phyloP scores from a whole-genome alignment of 495 filamentous ascomycete species.

The Penicillium maclennaniae region DNA sequence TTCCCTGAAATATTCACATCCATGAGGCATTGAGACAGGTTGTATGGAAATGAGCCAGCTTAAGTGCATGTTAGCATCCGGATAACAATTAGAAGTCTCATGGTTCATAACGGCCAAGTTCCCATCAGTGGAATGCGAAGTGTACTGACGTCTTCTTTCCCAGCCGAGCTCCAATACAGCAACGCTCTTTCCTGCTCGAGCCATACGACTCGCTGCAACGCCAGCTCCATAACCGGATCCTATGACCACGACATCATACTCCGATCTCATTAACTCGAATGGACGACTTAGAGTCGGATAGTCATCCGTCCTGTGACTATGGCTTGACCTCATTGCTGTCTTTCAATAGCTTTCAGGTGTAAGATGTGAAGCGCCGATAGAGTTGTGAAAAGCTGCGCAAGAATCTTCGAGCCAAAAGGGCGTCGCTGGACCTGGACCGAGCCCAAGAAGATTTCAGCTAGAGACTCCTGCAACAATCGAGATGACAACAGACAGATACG shows the following conservation, averaged over 20 bases:
- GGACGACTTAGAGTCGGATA: conserved; percentile 53
- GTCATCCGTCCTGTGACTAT: conserved; percentile 1
- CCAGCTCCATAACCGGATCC: conserved; percentile 67
- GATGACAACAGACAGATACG: background rate
- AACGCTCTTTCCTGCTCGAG: conserved; percentile 56
- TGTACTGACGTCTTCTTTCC: conserved; percentile 53
- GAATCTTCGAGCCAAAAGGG: background rate
- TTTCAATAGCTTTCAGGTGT: background rate
- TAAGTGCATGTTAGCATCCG: background rate
- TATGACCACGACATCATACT: conserved; percentile 64
- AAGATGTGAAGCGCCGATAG: background rate
- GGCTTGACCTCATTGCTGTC: background rate
- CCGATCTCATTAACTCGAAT: conserved; percentile 48
- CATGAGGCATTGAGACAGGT: conserved; percentile 37
- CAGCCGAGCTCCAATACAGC: conserved; percentile 60
- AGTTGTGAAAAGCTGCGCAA: background rate
- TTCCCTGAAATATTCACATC: conserved; percentile 57
- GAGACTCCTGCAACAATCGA: background rate
- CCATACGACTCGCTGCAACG: conserved; percentile 63
- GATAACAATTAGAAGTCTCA: background rate
- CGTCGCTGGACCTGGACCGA: background rate
- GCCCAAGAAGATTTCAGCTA: background rate
- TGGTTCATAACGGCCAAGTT: background rate
- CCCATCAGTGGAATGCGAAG: background rate
- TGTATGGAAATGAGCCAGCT: conserved; percentile 58